Evolutionary conservation across 495 filamentous ascomycete genomes (phyloP), one percentile per base, ranked within the genome.

Genomic region (Penicillium simplicissimum): DNA sequence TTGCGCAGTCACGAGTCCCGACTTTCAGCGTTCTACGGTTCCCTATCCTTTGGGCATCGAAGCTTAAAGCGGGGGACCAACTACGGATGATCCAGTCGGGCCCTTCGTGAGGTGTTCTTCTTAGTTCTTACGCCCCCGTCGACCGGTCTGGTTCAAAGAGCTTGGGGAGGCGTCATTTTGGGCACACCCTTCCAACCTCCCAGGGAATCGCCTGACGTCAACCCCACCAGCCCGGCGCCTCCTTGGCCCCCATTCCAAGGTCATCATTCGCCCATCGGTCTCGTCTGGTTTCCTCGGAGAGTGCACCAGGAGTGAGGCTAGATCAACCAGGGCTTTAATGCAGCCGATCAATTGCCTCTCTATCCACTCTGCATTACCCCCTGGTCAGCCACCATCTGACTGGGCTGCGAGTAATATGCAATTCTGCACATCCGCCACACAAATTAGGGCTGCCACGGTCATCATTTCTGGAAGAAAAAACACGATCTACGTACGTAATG

Each of bases 171-270:
- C 56, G 45, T 45, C 19, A n/a, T 33, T 52, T 59, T 52, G 47
- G 57, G 36, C 19, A 23, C 25, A 25, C 23, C 23, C 3, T 31
- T 19, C 57, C 34, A 42, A 21, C 38, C 40, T 42, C 52, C 33
- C 33, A 37, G 33, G 19, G 55, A 28, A 37, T 59, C 54, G 40
- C 37, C 54, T 68, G 66, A 68, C 66, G 66, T 68, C 63, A 66
- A 63, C 17, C 57, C 47, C 25, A 52, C 36, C 49, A 11, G 48
- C 25, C 49, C 25, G 19, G 34, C 53, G 31, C 53, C 53, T 57
- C 37, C 34, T 42, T 43, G 17, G 43, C 43, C 19, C 43, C 47
- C 47, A 56, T 54, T 57, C 53, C 47, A 33, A 34, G 17, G 31
- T 40, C 57, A 42, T 35, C 53, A 43, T 52, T 59, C 53, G 57